Evolutionary conservation across 345 rosid genomes (phyloP).

Genomic region (Lumnitzera racemosa): DNA sequence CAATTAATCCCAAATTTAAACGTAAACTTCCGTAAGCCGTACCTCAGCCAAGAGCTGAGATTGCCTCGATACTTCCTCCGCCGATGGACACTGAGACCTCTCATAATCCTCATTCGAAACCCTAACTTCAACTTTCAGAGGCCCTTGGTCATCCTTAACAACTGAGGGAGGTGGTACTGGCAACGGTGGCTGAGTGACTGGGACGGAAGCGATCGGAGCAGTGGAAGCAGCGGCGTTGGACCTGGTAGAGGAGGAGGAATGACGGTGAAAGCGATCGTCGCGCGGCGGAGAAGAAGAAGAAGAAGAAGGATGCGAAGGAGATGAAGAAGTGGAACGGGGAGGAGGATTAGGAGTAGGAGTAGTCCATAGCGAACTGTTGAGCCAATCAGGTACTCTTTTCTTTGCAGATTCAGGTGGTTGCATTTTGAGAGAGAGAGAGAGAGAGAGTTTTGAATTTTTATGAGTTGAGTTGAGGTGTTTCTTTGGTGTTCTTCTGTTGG

Average conservation of each 20-base stretch:
- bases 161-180: conserved; percentile 35
- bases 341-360: conserved; percentile 13
- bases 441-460: no score
- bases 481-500: no score
- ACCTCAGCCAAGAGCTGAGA: conserved; percentile 83
- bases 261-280: conserved; percentile 36
- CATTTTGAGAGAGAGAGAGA: no score
- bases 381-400: conserved; percentile 94
- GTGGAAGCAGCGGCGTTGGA: conserved; percentile 17
- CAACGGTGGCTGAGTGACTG: conserved; percentile 20
- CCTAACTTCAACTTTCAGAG: conserved; percentile 35
- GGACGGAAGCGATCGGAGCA: not conserved
- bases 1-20: not conserved
- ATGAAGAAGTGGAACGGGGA: conserved; percentile 1
- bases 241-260: conserved; percentile 19
- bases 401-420: conserved; percentile 12
- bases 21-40: not conserved
- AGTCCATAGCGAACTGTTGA: conserved; percentile 89
- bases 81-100: conserved; percentile 24
- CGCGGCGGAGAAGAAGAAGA: conserved; percentile 14
- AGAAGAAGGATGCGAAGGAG: not conserved
- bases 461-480: no score
- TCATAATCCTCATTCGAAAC: conserved; percentile 27
- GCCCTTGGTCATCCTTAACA: conserved; percentile 15
- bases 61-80: conserved; percentile 69